A percentile compares a stretch with the other conserved stretches of the same genome.
phyloP scores from a whole-genome alignment of 148 eudicot genomes.

The Rhododendron ovatum region DNA sequence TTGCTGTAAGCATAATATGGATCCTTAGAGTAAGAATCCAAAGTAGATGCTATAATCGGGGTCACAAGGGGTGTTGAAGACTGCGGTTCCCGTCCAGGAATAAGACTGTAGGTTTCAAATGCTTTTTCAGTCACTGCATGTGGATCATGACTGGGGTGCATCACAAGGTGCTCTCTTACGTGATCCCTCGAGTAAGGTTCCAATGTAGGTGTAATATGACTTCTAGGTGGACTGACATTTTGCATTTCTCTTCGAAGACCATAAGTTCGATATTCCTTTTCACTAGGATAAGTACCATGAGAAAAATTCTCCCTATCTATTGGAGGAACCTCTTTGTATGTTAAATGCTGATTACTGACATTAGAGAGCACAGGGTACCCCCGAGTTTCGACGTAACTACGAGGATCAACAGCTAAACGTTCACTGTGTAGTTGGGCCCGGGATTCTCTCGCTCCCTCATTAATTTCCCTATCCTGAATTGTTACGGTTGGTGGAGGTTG shows the following conservation, averaged over 20 bases:
- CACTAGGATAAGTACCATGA: slow-evolving; percentile 16
- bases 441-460: neutral
- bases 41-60: neutral
- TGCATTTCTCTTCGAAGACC: slow-evolving; percentile 41
- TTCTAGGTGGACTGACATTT: slow-evolving; percentile 1
- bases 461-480: neutral
- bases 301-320: neutral
- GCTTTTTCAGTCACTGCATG: neutral
- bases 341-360: slow-evolving; percentile 5
- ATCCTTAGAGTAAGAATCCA: slow-evolving; percentile 12
- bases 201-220: neutral
- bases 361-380: neutral
- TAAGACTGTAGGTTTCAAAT: neutral
- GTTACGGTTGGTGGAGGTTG: neutral
- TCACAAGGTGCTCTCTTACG: neutral
- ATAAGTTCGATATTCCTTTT: slow-evolving; percentile 48
- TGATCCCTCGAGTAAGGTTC: neutral
- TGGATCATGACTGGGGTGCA: neutral
- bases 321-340: neutral
- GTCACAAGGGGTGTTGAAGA: slow-evolving; percentile 1
- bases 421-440: neutral
- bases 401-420: slow-evolving; percentile 1
- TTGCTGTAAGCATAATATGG: slow-evolving; percentile 27
- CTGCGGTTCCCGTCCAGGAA: slow-evolving; percentile 11
- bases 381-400: neutral